A percentile compares a stretch with the other conserved stretches of the same genome.
Evolutionary conservation across 2,329 filamentous ascomycete genomes (phyloP).

Genomic region (Botryotinia narcissicola): DNA sequence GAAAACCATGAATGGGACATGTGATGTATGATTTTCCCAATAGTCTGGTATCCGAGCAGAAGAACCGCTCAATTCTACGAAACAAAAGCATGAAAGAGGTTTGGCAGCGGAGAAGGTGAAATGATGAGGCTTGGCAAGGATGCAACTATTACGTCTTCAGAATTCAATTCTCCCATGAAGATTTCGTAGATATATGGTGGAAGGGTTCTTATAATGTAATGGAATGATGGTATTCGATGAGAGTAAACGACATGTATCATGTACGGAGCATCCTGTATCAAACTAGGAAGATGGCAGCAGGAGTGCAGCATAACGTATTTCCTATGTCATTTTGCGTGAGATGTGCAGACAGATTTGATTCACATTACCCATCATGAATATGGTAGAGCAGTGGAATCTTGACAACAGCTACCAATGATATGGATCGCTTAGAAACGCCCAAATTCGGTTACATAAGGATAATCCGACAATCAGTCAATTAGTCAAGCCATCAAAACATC

Average conservation of each 20-base stretch:
- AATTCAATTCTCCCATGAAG: not conserved
- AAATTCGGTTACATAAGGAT: not conserved
- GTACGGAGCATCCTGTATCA: no score
- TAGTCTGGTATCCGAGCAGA: not conserved
- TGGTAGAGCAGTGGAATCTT: no score
- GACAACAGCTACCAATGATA: not conserved
- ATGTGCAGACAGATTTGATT: not conserved
- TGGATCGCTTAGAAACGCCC: not conserved
- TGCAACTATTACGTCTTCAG: slow-evolving; percentile 20
- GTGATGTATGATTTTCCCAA: not conserved
- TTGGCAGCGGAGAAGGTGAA: slow-evolving; percentile 16
- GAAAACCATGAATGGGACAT: not conserved
- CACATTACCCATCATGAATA: not conserved
- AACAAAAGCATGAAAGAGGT: not conserved
- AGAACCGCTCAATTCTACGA: not conserved
- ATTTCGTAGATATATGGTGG: not conserved
- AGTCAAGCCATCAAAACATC: no score
- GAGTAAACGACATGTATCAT: not conserved
- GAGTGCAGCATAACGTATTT: not conserved
- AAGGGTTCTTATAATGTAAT: slow-evolving; percentile 16
- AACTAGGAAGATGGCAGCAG: not conserved
- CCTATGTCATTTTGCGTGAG: not conserved
- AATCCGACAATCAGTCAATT: not conserved
- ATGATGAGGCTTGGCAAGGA: slow-evolving; percentile 13
- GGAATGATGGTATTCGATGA: slow-evolving; percentile 15